phyloP scores from a whole-genome alignment of 2,329 filamentous ascomycete genomes.

The Fusarium buxicola region DNA sequence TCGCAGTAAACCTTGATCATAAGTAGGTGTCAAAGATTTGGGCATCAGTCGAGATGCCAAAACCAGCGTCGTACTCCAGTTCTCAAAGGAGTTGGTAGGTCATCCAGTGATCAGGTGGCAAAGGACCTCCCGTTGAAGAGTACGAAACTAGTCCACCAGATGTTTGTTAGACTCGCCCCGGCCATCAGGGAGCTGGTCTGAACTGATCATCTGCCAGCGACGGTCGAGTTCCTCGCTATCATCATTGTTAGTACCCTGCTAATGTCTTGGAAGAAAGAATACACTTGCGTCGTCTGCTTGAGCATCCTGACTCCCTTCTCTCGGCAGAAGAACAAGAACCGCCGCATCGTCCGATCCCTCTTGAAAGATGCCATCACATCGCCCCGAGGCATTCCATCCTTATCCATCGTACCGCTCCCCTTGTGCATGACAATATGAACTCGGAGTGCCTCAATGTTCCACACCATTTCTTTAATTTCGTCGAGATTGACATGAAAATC shows the following conservation, averaged over 20 bases:
- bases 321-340: conserved; percentile 62
- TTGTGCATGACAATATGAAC: conserved; percentile 56
- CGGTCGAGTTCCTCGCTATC: conserved; percentile 52
- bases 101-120: neutral
- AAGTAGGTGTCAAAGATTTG: too few species aligned
- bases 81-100: neutral
- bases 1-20: too few species aligned
- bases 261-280: conserved; percentile 2
- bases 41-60: neutral
- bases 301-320: conserved; percentile 57
- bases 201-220: conserved; percentile 52
- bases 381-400: conserved; percentile 54
- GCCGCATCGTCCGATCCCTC: conserved; percentile 62
- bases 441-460: conserved; percentile 56
- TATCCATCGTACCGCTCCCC: conserved; percentile 40
- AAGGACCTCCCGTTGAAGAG: neutral
- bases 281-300: conserved; percentile 56
- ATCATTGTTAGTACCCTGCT: conserved; percentile 30
- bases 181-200: conserved; percentile 46
- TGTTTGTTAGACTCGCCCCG: conserved; percentile 45
- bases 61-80: neutral
- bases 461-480: conserved; percentile 60
- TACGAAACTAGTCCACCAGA: conserved; percentile 42
- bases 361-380: conserved; percentile 65
- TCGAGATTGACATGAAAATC: conserved; percentile 62